These are phyloP conservation scores for Paxillus ammoniavirescens DNA, from an alignment of 768 basidiomycete species.

Conservation along the genomic window DNA sequence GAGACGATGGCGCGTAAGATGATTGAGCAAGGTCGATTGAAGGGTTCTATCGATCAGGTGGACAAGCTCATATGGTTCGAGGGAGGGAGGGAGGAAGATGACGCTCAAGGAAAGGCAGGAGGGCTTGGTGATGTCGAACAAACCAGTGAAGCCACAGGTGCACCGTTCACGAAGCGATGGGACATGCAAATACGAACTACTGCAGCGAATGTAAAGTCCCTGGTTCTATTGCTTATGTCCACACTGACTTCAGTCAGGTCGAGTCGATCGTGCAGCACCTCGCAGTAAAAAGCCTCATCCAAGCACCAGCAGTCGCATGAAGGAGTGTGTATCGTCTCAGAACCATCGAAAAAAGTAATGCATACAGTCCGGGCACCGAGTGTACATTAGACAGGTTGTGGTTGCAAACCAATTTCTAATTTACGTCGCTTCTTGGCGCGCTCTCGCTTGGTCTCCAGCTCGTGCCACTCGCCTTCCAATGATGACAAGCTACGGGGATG, in stretches of 20 bases:
- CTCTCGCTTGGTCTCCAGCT: constrained; percentile 92
- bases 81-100: constrained; percentile 80
- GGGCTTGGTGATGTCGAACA: constrained; percentile 87
- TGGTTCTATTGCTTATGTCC: neutral
- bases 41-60: constrained; percentile 94
- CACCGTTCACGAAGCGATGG: constrained; percentile 93
- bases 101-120: constrained; percentile 92
- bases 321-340: constrained; percentile 7
- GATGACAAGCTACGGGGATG: constrained; percentile 56
- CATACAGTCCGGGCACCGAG: constrained; percentile 18
- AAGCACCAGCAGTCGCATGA: constrained; percentile 24
- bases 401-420: constrained; percentile 48
- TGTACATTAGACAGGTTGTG: constrained; percentile 33
- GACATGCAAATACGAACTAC: constrained; percentile 90
- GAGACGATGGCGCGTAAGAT: constrained; percentile 98
- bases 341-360: constrained; percentile 8
- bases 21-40: constrained; percentile 95
- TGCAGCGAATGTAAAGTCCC: constrained; percentile 70
- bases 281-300: constrained; percentile 67
- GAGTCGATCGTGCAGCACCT: constrained; percentile 86
- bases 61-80: constrained; percentile 95
- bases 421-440: constrained; percentile 77
- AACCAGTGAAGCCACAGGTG: constrained; percentile 83
- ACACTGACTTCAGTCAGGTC: constrained; percentile 45
- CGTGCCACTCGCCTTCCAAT: constrained; percentile 96